phyloP scores from a whole-genome alignment of 192 early-diverging fungal genomes.

The Coemansia sp. region DNA sequence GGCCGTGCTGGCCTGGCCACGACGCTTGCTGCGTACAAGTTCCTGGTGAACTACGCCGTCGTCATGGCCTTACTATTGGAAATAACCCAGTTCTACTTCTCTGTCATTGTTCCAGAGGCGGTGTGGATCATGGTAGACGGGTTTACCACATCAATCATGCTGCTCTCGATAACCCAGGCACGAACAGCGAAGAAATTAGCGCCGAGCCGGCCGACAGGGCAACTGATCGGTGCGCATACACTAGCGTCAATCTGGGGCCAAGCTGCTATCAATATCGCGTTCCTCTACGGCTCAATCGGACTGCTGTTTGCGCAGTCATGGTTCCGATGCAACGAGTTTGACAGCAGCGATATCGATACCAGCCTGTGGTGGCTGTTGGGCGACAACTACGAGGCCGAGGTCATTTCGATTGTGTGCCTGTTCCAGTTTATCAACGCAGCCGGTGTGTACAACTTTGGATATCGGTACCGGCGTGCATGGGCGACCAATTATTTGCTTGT shows the following conservation, averaged over 20 bases:
- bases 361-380: slow-evolving; percentile 70
- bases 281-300: slow-evolving; percentile 28
- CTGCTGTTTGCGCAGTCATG: slow-evolving; percentile 57
- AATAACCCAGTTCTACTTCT: slow-evolving; percentile 64
- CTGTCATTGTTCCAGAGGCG: slow-evolving; percentile 56
- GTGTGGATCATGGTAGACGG: slow-evolving; percentile 74
- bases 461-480: slow-evolving; percentile 60
- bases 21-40: slow-evolving; percentile 66
- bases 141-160: slow-evolving; percentile 53
- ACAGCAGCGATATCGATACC: slow-evolving; percentile 58
- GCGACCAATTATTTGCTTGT: slow-evolving; percentile 62
- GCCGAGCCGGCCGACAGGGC: slow-evolving; percentile 59
- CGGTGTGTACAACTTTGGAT: slow-evolving; percentile 66
- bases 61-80: slow-evolving; percentile 54
- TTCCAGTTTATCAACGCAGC: slow-evolving; percentile 73
- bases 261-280: slow-evolving; percentile 61
- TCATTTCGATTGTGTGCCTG: slow-evolving; percentile 58
- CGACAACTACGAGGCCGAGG: slow-evolving; percentile 70
- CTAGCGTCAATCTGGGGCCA: slow-evolving; percentile 60
- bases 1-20: slow-evolving; percentile 51
- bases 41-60: slow-evolving; percentile 62
- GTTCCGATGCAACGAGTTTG: slow-evolving; percentile 37
- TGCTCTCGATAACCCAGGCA: slow-evolving; percentile 56
- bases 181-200: slow-evolving; percentile 51
- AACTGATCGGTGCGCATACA: slow-evolving; percentile 65